These are phyloP conservation scores for Ogataea polymorpha DNA, from an alignment of 805 yeast species.

Conservation along the genomic window DNA sequence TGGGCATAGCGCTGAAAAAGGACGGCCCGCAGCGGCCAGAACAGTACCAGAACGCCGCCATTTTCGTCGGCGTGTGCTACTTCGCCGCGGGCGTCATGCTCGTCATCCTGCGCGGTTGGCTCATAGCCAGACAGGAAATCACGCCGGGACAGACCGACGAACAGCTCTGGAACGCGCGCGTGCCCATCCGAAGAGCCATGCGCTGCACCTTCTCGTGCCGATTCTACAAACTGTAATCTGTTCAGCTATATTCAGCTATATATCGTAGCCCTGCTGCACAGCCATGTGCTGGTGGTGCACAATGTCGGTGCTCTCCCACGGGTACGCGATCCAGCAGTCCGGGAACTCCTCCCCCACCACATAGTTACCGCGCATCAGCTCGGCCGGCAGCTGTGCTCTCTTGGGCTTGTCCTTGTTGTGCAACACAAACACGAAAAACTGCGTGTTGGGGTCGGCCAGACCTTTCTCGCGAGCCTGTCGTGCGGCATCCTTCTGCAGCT, in stretches of 20 bases:
- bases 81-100: conserved; percentile 42
- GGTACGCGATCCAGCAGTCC: conserved; percentile 82
- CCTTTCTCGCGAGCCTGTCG: conserved; percentile 55
- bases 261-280: conserved; percentile 70
- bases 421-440: conserved; percentile 71
- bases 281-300: conserved; percentile 71
- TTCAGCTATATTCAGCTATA: conserved; percentile 13
- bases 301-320: conserved; percentile 81
- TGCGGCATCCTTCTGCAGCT: conserved; percentile 67
- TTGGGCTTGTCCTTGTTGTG: conserved; percentile 74
- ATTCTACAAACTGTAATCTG: conserved; percentile 13
- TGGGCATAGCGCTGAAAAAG: conserved; percentile 51
- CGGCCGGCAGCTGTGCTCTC: conserved; percentile 67
- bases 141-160: conserved; percentile 18
- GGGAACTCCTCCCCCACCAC: conserved; percentile 74
- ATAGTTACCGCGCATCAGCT: conserved; percentile 55
- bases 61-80: conserved; percentile 59
- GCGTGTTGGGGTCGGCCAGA: conserved; percentile 51
- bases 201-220: conserved; percentile 7
- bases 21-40: conserved; percentile 37
- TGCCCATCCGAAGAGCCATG: conserved; percentile 9
- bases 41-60: conserved; percentile 51
- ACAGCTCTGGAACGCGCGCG: conserved; percentile 18
- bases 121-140: conserved; percentile 46
- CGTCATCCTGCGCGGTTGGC: conserved; percentile 50